Evolutionary conservation across 2,329 filamentous ascomycete genomes (phyloP).

Genomic region (Sphaerulina populicola): DNA sequence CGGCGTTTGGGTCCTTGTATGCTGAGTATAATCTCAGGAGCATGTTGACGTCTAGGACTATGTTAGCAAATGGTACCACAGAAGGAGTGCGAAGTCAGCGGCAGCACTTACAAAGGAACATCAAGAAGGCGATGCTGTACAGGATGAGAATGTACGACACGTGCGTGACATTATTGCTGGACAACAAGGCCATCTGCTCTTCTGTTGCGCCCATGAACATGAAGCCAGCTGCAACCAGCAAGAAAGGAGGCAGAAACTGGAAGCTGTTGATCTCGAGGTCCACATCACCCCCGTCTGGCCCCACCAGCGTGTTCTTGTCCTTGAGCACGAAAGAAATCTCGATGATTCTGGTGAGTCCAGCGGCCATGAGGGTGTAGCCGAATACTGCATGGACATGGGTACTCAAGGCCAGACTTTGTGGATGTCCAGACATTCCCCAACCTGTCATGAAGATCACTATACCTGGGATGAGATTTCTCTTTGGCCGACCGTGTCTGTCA

Average conservation of each 20-base stretch:
- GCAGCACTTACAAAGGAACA: conserved; percentile 66
- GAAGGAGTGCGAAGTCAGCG: not conserved
- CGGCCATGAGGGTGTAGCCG: conserved; percentile 90
- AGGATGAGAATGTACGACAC: conserved; percentile 88
- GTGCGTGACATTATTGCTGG: conserved; percentile 67
- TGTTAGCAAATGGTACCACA: not conserved
- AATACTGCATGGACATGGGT: conserved; percentile 84
- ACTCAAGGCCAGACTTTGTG: conserved; percentile 74
- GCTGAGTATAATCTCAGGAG: conserved; percentile 77
- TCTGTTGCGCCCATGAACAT: conserved; percentile 97
- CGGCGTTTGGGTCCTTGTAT: conserved; percentile 39
- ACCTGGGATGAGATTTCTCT: conserved; percentile 85
- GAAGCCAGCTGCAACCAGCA: conserved; percentile 86
- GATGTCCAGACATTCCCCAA: conserved; percentile 90
- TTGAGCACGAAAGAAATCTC: conserved; percentile 82
- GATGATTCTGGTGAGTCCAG: conserved; percentile 72
- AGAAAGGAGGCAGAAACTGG: conserved; percentile 35
- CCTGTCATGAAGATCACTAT: conserved; percentile 88
- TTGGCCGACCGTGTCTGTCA: conserved; percentile 72
- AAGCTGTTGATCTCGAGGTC: conserved; percentile 45
- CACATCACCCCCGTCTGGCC: conserved; percentile 26
- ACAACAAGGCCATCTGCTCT: conserved; percentile 80
- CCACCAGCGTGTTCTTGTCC: conserved; percentile 49
- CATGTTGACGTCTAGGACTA: conserved; percentile 60
- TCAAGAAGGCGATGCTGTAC: conserved; percentile 78